Conservation (phyloP, 345 rosid species). For the Eucalyptus erythrocorys region DNA sequence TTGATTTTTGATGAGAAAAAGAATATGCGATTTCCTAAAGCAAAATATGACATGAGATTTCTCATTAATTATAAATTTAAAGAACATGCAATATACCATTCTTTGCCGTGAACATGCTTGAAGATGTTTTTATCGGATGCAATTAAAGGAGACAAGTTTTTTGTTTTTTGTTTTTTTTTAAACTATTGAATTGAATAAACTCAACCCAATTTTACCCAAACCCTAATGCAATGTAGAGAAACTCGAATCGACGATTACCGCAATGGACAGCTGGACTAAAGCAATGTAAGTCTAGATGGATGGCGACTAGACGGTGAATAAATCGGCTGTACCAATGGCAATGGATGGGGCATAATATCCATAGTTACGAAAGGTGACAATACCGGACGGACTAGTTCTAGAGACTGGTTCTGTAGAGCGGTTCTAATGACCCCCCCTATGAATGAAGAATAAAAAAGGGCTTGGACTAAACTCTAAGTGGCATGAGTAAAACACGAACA, state of each 20-base stretch:
- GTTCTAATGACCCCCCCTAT: too few species aligned
- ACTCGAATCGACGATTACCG: too few species aligned
- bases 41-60: background rate
- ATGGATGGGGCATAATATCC: background rate
- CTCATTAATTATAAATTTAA: too few species aligned
- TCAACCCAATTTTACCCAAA: background rate
- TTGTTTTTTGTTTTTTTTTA: too few species aligned
- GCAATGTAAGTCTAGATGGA: background rate
- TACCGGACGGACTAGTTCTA: rapidly evolving
- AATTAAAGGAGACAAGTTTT: background rate
- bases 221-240: background rate
- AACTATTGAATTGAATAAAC: too few species aligned
- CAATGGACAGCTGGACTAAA: too few species aligned
- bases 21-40: background rate
- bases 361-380: background rate
- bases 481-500: too few species aligned
- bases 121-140: background rate
- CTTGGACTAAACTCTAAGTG: too few species aligned
- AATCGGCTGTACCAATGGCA: background rate
- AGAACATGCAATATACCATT: background rate
- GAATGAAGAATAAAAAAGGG: too few species aligned
- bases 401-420: rapidly evolving
- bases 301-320: background rate
- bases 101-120: background rate
- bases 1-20: background rate